Evolutionary conservation across 345 rosid species (phyloP).

Genomic region (Aurinia saxatilis): DNA sequence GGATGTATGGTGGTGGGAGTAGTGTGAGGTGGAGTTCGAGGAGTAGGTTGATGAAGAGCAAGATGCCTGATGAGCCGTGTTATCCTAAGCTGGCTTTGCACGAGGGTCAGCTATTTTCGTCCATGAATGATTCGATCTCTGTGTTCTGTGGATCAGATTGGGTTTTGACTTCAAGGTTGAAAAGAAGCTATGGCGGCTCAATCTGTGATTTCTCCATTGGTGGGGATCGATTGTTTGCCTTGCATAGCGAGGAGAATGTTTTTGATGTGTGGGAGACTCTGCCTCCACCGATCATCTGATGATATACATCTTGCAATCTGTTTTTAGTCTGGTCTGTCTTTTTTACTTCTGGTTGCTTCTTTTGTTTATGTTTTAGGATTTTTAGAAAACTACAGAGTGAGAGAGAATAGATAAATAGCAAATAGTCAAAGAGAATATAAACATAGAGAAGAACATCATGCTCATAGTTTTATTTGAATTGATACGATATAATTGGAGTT

Average conservation of each 20-base stretch:
- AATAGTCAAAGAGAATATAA: background rate
- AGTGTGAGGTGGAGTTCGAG: constrained; percentile 95
- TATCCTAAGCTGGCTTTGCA: constrained; percentile 84
- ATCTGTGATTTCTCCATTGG: constrained; percentile 90
- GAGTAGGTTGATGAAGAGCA: constrained; percentile 78
- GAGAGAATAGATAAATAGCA: constrained; percentile 5
- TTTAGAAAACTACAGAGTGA: background rate
- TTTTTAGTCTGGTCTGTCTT: background rate
- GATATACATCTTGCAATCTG: background rate
- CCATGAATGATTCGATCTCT: constrained; percentile 86
- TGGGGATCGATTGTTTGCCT: constrained; percentile 85
- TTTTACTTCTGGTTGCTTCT: background rate
- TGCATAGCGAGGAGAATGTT: constrained; percentile 89
- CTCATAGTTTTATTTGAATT: background rate
- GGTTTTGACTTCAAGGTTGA: constrained; percentile 75
- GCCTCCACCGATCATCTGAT: constrained; percentile 60
- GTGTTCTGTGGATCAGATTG: constrained; percentile 88
- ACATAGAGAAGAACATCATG: background rate
- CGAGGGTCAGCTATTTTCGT: constrained; percentile 80
- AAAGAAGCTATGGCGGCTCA: constrained; percentile 68
- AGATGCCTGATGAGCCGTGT: constrained; percentile 85
- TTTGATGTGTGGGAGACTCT: constrained; percentile 93
- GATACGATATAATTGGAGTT: background rate
- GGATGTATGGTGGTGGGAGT: constrained; percentile 53
- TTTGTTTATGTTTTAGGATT: background rate